Percentiles rank a stretch among this genome's conserved stretches.
Conservation (phyloP, 2,329 filamentous ascomycete genomes). For the Lasiodiplodia citricola region DNA sequence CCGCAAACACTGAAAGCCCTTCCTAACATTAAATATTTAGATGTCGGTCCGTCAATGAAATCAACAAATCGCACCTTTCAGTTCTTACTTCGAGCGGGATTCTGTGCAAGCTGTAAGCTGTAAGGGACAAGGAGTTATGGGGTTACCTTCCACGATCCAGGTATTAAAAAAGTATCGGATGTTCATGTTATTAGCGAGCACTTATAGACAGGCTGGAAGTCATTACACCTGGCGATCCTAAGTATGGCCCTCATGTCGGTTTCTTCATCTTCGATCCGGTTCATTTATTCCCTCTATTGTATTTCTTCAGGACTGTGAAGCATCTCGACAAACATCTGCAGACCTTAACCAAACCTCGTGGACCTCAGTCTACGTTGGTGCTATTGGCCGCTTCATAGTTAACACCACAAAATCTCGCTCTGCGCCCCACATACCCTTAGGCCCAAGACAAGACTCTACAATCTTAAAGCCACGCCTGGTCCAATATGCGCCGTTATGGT, state of each 20-base stretch:
- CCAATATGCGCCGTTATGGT: not conserved
- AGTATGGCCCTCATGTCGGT: too few species aligned
- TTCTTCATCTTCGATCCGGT: too few species aligned
- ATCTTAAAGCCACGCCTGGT: not conserved
- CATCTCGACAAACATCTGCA: too few species aligned
- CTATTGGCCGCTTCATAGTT: not conserved
- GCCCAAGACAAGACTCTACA: not conserved
- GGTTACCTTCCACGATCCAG: not conserved
- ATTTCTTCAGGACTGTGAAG: too few species aligned
- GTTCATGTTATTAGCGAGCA: not conserved
- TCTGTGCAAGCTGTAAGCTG: conserved; percentile 9
- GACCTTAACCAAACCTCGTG: too few species aligned
- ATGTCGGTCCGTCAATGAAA: conserved; percentile 25
- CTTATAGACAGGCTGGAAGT: not conserved
- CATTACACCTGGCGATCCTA: too few species aligned
- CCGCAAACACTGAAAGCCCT: too few species aligned
- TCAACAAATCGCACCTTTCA: conserved; percentile 24
- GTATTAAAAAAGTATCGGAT: not conserved
- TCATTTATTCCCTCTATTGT: too few species aligned
- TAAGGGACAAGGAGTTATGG: not conserved
- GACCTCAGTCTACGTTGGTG: too few species aligned
- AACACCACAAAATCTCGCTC: not conserved
- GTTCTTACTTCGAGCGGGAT: conserved; percentile 7
- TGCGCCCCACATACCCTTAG: conserved; percentile 3
- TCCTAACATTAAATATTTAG: not conserved